phyloP scores from a whole-genome alignment of 345 rosid species.

The Limnanthes douglasii region DNA sequence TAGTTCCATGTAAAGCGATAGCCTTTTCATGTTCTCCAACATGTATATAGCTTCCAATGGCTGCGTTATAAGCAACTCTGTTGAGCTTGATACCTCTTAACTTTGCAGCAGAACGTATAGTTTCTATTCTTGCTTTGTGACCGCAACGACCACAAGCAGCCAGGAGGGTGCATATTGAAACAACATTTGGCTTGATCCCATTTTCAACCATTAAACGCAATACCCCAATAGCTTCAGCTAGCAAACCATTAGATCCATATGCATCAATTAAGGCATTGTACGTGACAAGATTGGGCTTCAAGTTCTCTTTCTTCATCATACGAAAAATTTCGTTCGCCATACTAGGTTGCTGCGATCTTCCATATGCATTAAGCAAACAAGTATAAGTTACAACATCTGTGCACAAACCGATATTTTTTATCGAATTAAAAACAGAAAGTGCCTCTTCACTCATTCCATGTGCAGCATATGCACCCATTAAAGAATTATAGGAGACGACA shows the following conservation, averaged over 20 bases:
- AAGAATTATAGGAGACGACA: constrained; percentile 58
- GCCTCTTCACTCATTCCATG: constrained; percentile 79
- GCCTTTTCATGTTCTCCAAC: constrained; percentile 78
- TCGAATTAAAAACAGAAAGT: constrained; percentile 49
- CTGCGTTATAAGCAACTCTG: constrained; percentile 74
- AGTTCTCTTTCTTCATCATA: constrained; percentile 50
- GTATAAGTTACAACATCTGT: constrained; percentile 85
- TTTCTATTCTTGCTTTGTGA: constrained; percentile 57
- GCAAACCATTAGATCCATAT: constrained; percentile 69
- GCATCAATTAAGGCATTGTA: constrained; percentile 90
- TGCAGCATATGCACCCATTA: constrained; percentile 75
- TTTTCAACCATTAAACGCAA: constrained; percentile 77
- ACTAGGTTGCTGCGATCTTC: constrained; percentile 64
- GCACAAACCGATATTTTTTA: constrained; percentile 38
- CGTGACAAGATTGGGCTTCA: constrained; percentile 62
- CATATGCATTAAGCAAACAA: constrained; percentile 75
- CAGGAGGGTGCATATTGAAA: constrained; percentile 71
- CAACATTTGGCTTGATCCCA: constrained; percentile 51
- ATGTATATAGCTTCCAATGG: constrained; percentile 72
- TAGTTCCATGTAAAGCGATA: constrained; percentile 38
- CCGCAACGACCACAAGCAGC: constrained; percentile 76
- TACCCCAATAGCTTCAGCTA: constrained; percentile 61
- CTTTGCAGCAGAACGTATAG: constrained; percentile 65
- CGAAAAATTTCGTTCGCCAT: constrained; percentile 65
- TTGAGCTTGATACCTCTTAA: constrained; percentile 67